phyloP scores from a whole-genome alignment of 2,329 filamentous ascomycete genomes.

The Cercospora zeina region DNA sequence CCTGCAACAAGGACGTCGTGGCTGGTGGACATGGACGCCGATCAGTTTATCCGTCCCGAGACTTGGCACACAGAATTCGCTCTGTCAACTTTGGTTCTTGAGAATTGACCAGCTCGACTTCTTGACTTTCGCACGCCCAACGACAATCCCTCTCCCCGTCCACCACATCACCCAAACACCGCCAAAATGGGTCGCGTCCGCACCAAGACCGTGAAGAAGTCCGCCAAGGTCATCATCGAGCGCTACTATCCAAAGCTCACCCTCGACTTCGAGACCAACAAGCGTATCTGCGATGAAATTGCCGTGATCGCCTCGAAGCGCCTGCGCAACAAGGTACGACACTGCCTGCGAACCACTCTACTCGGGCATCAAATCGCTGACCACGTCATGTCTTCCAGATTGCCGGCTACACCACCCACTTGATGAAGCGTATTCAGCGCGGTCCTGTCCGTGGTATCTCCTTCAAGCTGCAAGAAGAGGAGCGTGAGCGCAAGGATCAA shows the following conservation, averaged over 20 bases:
- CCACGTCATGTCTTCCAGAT: constrained; percentile 58
- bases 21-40: neutral
- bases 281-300: constrained; percentile 99
- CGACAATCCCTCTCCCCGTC: constrained; percentile 18
- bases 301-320: constrained; percentile 99
- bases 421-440: constrained; percentile 99
- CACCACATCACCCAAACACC: constrained; percentile 31
- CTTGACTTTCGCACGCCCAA: constrained; percentile 16
- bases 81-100: neutral
- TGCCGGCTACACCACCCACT: constrained; percentile 94
- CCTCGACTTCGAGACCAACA: constrained; percentile 99
- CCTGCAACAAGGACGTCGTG: neutral
- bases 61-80: constrained; percentile 12
- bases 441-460: constrained; percentile 99
- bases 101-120: constrained; percentile 2
- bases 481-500: constrained; percentile 99
- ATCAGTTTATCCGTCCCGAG: constrained; percentile 1
- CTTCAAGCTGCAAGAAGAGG: constrained; percentile 99
- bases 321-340: constrained; percentile 91
- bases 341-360: neutral
- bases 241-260: constrained; percentile 92
- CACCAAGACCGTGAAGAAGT: constrained; percentile 71
- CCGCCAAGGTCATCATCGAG: constrained; percentile 99
- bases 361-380: neutral
- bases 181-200: constrained; percentile 59